Percentiles rank a stretch among this genome's conserved stretches.
phyloP scores from a whole-genome alignment of 1,284 basidiomycete species.

The Cutaneotrichosporon mucoides region DNA sequence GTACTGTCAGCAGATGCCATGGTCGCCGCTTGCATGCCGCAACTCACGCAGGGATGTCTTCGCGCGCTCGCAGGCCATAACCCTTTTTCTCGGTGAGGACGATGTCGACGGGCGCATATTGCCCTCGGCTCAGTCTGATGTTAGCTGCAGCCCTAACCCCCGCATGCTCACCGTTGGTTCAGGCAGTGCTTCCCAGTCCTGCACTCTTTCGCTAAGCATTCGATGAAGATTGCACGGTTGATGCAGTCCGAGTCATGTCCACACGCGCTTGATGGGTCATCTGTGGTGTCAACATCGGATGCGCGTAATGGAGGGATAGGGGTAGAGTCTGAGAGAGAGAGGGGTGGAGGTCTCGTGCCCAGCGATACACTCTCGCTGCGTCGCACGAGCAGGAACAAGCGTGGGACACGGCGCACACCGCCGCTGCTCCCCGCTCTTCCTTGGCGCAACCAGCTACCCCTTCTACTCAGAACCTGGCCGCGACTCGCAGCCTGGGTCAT shows the following conservation, averaged over 20 bases:
- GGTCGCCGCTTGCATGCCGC: neutral
- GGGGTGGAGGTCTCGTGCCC: too few relatives aligned
- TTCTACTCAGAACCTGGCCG: too few relatives aligned
- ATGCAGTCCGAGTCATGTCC: conserved; percentile 91
- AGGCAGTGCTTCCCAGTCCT: conserved; percentile 74
- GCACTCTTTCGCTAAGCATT: conserved; percentile 86
- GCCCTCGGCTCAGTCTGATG: conserved; percentile 72
- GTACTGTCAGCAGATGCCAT: conserved; percentile 6
- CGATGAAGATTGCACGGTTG: conserved; percentile 94
- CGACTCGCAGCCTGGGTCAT: too few relatives aligned
- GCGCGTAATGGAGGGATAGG: too few relatives aligned
- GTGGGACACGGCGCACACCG: too few relatives aligned
- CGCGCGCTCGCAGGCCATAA: conserved; percentile 77
- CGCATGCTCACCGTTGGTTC: conserved; percentile 75
- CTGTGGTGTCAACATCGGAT: conserved; percentile 21
- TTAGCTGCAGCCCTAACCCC: conserved; percentile 3
- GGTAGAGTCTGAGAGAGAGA: too few relatives aligned
- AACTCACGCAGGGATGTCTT: conserved; percentile 66
- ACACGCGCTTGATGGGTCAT: conserved; percentile 66
- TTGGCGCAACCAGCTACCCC: too few relatives aligned
- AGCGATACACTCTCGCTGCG: too few relatives aligned
- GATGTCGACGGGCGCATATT: conserved; percentile 85
- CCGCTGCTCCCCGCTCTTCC: too few relatives aligned
- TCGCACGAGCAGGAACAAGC: too few relatives aligned
- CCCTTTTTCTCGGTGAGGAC: conserved; percentile 95